Evolutionary conservation across 164 flowering plant species (phyloP), one percentile per base, ranked within the genome.

Genomic region (Hamamelis virginiana): DNA sequence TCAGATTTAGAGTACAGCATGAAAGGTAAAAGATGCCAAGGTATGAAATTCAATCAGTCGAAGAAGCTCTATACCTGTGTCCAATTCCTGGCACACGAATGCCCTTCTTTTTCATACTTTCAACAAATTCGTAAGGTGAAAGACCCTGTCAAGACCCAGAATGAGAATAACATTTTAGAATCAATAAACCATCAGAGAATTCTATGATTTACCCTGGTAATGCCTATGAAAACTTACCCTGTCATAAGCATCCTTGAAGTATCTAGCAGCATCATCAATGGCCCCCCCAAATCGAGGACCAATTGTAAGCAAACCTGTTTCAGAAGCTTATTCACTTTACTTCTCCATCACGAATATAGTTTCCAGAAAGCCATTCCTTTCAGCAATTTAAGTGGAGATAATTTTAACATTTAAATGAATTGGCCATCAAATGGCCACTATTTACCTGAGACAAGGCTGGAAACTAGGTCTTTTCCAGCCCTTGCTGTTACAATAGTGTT

Each of bases 221-320:
- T 27, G 28, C 19, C 25, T 25, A 74, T 13, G 53, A 18, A 65
- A 67, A 52, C 83, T 72, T 66, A 91, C 99, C 83, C 79, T 85
- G 72, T 96, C 98, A 75, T 85, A 90, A 60, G 98, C 98, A 75
- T 93, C 97, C 83, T 95, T 95, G 75, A 95, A 95, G 80, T 92
- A 95, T 62, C 97, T 81, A 47, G 99, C 99, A 66, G 99, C 99
- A 82, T 92, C 99, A 79, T 95, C 99, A 78, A 95, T 85, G 48
- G 99, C 99, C 23, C 99, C 99, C 74, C 99, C 99, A 81, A 95
- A 95, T 76, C 98, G 82, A 14, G 99, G 99, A 71, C 99, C 99
- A 80, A 95, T 95, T 44, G 99, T 95, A 21, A 95, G 86, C 81
- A 96, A 80, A 73, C 98, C 98, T 94, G 84, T 81, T 78, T 65